These are phyloP conservation scores for Apiospora koreana DNA, from an alignment of 2,329 filamentous ascomycete genomes.

Conservation along the genomic window DNA sequence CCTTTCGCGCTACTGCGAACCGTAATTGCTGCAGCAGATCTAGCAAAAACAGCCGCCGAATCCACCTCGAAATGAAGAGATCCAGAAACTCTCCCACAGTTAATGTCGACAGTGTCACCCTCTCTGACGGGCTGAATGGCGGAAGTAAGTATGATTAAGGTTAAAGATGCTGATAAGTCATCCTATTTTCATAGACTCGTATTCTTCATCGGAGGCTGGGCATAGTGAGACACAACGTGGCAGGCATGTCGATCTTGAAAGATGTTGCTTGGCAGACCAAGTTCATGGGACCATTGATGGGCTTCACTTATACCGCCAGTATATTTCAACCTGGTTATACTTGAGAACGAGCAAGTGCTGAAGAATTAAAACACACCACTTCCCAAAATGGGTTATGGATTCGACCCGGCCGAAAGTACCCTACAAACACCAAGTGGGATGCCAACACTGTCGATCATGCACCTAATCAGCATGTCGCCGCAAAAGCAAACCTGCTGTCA, in stretches of 20 bases:
- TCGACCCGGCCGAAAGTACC: neutral
- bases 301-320: neutral
- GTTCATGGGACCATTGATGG: neutral
- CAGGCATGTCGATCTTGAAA: neutral
- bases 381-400: neutral
- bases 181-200: neutral
- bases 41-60: neutral
- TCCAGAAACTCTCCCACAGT: neutral
- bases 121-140: neutral
- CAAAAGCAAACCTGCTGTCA: neutral
- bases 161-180: neutral
- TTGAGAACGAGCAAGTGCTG: neutral
- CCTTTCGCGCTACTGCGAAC: slow-evolving; percentile 1
- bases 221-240: neutral
- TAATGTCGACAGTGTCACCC: neutral
- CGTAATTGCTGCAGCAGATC: neutral
- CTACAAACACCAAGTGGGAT: neutral
- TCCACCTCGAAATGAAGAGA: neutral
- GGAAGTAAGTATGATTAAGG: neutral
- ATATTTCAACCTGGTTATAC: too few species aligned
- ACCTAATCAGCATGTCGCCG: neutral
- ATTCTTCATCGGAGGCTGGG: neutral
- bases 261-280: too few species aligned
- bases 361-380: neutral
- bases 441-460: neutral